A percentile compares a stretch with the other conserved stretches of the same genome.
Evolutionary conservation across 208 protist species (phyloP).

Genomic region (Wallacemonas sp.): DNA sequence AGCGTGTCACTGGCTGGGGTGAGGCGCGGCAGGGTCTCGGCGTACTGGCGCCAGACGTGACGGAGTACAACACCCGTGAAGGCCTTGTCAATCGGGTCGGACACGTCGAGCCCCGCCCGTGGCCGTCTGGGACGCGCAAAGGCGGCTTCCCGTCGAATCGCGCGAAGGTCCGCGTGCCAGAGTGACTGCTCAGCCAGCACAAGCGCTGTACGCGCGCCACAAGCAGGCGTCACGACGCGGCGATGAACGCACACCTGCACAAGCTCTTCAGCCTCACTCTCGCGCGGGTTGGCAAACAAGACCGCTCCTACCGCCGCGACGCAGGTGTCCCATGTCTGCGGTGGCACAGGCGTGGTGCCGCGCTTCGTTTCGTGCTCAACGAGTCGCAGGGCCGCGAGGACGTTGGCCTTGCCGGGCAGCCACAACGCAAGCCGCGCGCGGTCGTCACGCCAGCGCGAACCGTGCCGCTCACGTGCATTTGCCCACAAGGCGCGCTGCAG

Average conservation of each 20-base stretch:
- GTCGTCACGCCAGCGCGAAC: background rate
- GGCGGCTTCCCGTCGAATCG: background rate
- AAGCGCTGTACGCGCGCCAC: background rate
- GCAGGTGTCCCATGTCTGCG: conserved; percentile 11
- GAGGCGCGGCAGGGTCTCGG: background rate
- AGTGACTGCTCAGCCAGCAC: background rate
- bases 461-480: background rate
- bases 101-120: background rate
- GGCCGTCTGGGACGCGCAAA: background rate
- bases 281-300: background rate
- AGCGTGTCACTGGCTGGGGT: background rate
- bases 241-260: background rate
- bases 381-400: conserved; percentile 1
- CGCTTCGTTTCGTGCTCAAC: background rate
- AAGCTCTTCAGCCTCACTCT: background rate
- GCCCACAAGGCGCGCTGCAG: conserved; percentile 7
- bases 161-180: background rate
- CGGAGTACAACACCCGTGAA: background rate
- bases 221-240: background rate
- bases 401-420: background rate
- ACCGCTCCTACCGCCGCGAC: conserved; percentile 18
- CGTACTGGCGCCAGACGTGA: background rate
- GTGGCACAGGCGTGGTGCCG: background rate
- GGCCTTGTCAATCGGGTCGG: background rate
- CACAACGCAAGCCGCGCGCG: background rate